Conservation (phyloP, 2,329 filamentous ascomycete species). For the Nigrospora osmanthi region DNA sequence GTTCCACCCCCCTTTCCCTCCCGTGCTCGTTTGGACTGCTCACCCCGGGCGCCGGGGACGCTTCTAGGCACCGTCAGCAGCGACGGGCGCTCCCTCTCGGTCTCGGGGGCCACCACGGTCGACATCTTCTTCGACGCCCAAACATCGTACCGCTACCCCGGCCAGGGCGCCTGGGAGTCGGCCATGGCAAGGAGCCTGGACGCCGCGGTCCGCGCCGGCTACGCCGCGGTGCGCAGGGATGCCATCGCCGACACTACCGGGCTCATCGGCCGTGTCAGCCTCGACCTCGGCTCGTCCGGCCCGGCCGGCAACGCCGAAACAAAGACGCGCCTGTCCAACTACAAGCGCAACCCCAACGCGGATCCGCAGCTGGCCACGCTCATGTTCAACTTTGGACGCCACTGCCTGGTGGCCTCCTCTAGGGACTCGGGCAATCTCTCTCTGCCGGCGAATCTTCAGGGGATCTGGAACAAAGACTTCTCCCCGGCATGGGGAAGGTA, state of each 20-base stretch:
- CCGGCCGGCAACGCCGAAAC: slow-evolving; percentile 4
- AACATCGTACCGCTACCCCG: slow-evolving; percentile 14
- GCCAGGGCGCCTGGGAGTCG: slow-evolving; percentile 10
- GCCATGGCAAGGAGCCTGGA: slow-evolving; percentile 15
- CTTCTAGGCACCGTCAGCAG: slow-evolving; percentile 5
- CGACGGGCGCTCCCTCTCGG: slow-evolving; percentile 7
- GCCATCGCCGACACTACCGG: slow-evolving; percentile 11
- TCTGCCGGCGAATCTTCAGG: slow-evolving; percentile 25
- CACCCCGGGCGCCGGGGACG: too few relatives aligned
- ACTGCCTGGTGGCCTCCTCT: slow-evolving; percentile 19
- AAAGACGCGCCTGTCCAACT: slow-evolving; percentile 3
- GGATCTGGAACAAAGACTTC: slow-evolving; percentile 23
- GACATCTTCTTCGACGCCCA: slow-evolving; percentile 18
- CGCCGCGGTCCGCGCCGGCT: slow-evolving; percentile 10
- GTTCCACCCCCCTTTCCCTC: too few relatives aligned
- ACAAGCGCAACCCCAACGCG: slow-evolving; percentile 6
- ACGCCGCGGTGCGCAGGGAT: slow-evolving; percentile 7
- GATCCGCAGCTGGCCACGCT: slow-evolving; percentile 19
- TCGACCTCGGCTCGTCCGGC: slow-evolving; percentile 8
- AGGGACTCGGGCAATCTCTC: slow-evolving; percentile 11
- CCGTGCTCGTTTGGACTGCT: too few relatives aligned
- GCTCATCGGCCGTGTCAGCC: slow-evolving; percentile 12
- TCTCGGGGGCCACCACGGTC: slow-evolving; percentile 12
- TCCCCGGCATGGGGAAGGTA: slow-evolving; percentile 6
- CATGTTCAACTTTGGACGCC: slow-evolving; percentile 23